phyloP scores from a whole-genome alignment of 768 basidiomycete species.

The Lentinus brumalis region DNA sequence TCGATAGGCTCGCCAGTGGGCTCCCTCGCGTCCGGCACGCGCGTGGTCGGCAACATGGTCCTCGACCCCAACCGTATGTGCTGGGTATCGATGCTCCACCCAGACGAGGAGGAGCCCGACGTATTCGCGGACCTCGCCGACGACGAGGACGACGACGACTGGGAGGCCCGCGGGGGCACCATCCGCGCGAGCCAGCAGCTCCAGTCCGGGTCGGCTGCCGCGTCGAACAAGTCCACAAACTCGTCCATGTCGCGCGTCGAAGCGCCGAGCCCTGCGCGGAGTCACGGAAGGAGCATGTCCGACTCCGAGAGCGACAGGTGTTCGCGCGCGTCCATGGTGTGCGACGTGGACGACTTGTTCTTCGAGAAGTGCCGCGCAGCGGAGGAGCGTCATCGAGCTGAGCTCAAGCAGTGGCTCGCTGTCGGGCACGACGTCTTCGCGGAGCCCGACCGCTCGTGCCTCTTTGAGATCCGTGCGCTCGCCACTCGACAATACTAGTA shows the following conservation, averaged over 20 bases:
- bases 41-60: slow-evolving; percentile 96
- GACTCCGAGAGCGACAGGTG: slow-evolving; percentile 81
- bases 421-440: slow-evolving; percentile 25
- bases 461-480: slow-evolving; percentile 83
- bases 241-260: slow-evolving; percentile 24
- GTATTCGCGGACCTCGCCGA: slow-evolving; percentile 93
- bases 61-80: slow-evolving; percentile 96
- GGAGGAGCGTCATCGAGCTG: slow-evolving; percentile 78
- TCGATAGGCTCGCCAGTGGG: slow-evolving; percentile 79
- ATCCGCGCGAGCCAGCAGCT: slow-evolving; percentile 62
- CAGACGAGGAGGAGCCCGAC: slow-evolving; percentile 93
- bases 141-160: slow-evolving; percentile 82
- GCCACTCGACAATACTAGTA: slow-evolving; percentile 80
- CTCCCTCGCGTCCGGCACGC: slow-evolving; percentile 73
- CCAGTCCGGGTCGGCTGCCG: slow-evolving; percentile 16
- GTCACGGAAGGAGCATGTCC: slow-evolving; percentile 64
- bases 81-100: slow-evolving; percentile 85
- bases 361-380: slow-evolving; percentile 71
- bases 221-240: slow-evolving; percentile 34
- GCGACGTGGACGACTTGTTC: slow-evolving; percentile 76
- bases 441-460: slow-evolving; percentile 60
- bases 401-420: slow-evolving; percentile 80
- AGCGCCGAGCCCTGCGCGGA: slow-evolving; percentile 61
- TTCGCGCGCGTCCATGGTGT: slow-evolving; percentile 77
- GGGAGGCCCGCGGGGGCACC: slow-evolving; percentile 77